Base-by-base conservation (phyloP, 2,329 filamentous ascomycete genomes). In the Claviceps humidiphila region DNA sequence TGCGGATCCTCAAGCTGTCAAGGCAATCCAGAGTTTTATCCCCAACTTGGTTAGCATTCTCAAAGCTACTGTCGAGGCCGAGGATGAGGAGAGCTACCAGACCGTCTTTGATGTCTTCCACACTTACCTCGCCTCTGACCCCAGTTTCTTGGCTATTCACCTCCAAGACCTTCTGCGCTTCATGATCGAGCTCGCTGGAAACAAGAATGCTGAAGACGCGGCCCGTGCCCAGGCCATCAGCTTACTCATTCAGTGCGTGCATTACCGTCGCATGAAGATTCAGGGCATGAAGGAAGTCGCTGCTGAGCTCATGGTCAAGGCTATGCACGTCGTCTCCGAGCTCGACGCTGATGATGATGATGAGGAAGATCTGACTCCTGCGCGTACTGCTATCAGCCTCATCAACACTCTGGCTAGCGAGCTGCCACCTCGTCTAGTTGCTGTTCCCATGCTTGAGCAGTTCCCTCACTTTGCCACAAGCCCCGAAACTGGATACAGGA, bases 81-180 rank as follows among this genome's bases (percentile, higher is more conserved):
- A 80, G 53, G 86, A 96, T 61, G 90, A 96, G 61, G 90, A 95
- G 65, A 85, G 86, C 66, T 84, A 87, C 60, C 88, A 91, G 75
- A 84, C 91, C 65, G 82, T 89, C 26, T 98, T 97, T 61, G 93
- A 97, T 66, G 89, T 95, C 59, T 95, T 97, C 79, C 93, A 97
- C 74, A 93, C 88, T 49, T 84, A 96, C 62, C 80, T 98, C 51
- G 87, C 86, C 57, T 95, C 89, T 67, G 91, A 96, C 66, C 85
- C 88, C 34, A 80, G 87, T 47, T 79, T 97, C 49, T 74, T 97
- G 50, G 86, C 84, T 58, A 76, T 80, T 52, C 90, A 96, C 72
- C 88, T 98, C 64, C 88, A 85, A 65, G 89, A 96, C 62, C 78
- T 98, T 8, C 77, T 96, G 55, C 81, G 86, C 60, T 95, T 97